Evolutionary conservation across 441 rosid genomes (phyloP).

Genomic region (Syzygium malaccense): DNA sequence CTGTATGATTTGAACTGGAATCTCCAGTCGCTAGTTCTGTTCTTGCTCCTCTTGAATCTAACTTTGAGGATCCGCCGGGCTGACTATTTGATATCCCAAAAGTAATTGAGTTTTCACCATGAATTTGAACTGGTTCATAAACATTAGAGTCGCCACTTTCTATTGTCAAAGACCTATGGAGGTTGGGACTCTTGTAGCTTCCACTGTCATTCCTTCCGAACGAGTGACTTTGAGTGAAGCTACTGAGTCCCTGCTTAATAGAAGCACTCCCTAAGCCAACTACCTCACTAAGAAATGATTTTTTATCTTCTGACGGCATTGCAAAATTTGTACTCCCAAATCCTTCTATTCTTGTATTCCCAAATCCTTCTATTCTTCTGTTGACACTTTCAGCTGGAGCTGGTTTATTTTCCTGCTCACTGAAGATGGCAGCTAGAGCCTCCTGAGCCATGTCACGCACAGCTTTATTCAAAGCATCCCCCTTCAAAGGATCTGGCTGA

Average conservation of each 20-base stretch:
- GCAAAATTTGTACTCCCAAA: constrained; percentile 85
- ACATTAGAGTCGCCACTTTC: constrained; percentile 58
- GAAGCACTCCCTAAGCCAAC: constrained; percentile 95
- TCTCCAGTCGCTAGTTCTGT: constrained; percentile 33
- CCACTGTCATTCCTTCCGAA: constrained; percentile 70
- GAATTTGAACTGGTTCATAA: constrained; percentile 67
- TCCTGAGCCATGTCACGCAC: constrained; percentile 96
- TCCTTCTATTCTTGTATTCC: constrained; percentile 90
- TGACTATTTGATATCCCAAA: constrained; percentile 40
- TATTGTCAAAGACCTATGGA: constrained; percentile 74
- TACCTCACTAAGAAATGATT: constrained; percentile 92
- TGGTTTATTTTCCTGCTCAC: constrained; percentile 65
- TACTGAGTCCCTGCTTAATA: constrained; percentile 87
- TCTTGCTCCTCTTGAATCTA: constrained; percentile 29
- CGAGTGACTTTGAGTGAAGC: constrained; percentile 68
- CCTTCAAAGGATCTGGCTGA: constrained; percentile 77
- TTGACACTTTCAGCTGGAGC: constrained; percentile 54
- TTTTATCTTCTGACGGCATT: constrained; percentile 72
- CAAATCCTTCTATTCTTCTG: constrained; percentile 89
- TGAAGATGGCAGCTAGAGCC: constrained; percentile 71
- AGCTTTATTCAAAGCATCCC: constrained; percentile 95
- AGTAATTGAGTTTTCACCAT: constrained; percentile 33
- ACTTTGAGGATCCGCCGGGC: constrained; percentile 62
- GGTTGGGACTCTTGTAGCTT: constrained; percentile 81
- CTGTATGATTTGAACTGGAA: constrained; percentile 41